A percentile compares a stretch with the other conserved stretches of the same genome.
These are phyloP conservation scores for Ceratobasidium sp. DNA, from an alignment of 1,284 basidiomycete genomes.

Conservation along the genomic window DNA sequence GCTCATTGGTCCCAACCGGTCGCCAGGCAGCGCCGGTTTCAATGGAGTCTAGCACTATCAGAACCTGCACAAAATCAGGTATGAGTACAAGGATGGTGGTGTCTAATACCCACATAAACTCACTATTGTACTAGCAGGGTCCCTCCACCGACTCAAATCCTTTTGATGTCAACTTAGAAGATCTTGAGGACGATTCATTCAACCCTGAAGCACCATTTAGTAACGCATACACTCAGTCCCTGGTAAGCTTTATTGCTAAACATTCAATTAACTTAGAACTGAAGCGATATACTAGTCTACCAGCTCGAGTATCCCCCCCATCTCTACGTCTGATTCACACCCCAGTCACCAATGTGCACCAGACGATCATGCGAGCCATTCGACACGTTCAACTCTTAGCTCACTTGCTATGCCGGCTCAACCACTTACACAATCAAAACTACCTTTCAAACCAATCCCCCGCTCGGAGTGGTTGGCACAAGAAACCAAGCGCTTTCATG, in stretches of 20 bases:
- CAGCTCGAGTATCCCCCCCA: no score
- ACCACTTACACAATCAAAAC: not conserved
- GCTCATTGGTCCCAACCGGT: not conserved
- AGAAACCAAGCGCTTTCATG: not conserved
- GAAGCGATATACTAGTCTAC: no score
- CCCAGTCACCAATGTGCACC: no score
- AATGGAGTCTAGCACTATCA: not conserved
- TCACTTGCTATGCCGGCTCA: not conserved
- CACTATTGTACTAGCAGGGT: no score
- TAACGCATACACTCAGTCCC: not conserved
- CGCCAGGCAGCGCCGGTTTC: not conserved
- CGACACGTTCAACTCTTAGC: not conserved
- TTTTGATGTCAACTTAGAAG: not conserved
- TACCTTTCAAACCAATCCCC: slow-evolving; percentile 13
- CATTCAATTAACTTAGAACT: no score
- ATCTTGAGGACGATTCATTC: not conserved
- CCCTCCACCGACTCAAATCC: no score
- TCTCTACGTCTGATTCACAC: no score
- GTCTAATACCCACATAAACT: no score
- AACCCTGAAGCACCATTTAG: not conserved
- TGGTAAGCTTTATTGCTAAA: no score
- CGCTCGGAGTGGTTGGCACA: not conserved
- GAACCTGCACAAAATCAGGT: no score
- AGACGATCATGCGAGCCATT: not conserved
- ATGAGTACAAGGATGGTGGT: no score